These are phyloP conservation scores for Logfia minima DNA, from an alignment of 129 eudicot genomes.

Conservation along the genomic window DNA sequence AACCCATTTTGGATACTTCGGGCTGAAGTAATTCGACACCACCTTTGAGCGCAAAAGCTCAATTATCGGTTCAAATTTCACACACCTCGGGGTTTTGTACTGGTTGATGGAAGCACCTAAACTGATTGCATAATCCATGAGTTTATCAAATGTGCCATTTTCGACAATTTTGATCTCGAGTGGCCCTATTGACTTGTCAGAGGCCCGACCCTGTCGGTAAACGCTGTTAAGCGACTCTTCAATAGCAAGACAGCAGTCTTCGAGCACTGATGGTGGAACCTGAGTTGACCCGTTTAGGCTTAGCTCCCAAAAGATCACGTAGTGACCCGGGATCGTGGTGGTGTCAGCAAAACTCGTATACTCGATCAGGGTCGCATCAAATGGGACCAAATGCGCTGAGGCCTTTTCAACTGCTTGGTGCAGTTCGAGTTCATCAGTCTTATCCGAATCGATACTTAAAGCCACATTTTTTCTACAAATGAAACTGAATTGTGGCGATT, in stretches of 20 bases:
- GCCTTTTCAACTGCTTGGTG: conserved; percentile 72
- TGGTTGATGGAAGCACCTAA: conserved; percentile 78
- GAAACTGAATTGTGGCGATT: conserved; percentile 81
- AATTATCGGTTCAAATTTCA: conserved; percentile 66
- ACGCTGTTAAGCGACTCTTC: conserved; percentile 72
- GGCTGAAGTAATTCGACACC: conserved; percentile 69
- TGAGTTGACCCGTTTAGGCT: conserved; percentile 39
- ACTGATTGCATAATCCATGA: conserved; percentile 82
- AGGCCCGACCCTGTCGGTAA: conserved; percentile 73
- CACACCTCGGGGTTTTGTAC: conserved; percentile 86
- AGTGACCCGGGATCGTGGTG: conserved; percentile 69
- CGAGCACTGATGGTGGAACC: conserved; percentile 60
- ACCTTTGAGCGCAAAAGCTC: conserved; percentile 68
- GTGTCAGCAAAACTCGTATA: conserved; percentile 85
- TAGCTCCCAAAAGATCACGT: conserved; percentile 79
- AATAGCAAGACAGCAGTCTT: conserved; percentile 59
- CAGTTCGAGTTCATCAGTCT: conserved; percentile 75
- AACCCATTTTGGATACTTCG: conserved; percentile 75
- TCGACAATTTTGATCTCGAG: conserved; percentile 80
- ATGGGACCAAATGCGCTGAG: conserved; percentile 53
- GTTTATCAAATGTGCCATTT: conserved; percentile 77
- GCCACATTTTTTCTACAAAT: conserved; percentile 75
- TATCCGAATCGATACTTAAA: conserved; percentile 69
- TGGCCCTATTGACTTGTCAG: conserved; percentile 75
- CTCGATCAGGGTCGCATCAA: conserved; percentile 51